Conservation (phyloP, 495 filamentous ascomycete genomes). For the Talaromyces nanjingensis region DNA sequence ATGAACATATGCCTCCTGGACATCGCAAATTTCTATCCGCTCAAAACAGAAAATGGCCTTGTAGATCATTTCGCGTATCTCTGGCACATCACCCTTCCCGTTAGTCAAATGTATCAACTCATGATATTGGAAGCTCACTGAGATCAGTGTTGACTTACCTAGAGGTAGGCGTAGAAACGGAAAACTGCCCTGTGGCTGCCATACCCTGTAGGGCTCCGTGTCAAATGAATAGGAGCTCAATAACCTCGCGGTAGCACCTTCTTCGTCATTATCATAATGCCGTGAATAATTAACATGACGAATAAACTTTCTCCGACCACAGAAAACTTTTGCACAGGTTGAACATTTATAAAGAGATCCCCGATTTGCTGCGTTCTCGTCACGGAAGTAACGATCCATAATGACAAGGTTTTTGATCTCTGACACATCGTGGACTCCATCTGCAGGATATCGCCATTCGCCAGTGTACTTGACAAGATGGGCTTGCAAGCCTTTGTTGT, state of each 20-base stretch:
- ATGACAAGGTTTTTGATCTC: neutral
- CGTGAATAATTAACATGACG: too few relatives aligned
- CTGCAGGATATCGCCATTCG: neutral
- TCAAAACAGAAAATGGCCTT: neutral
- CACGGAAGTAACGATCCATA: neutral
- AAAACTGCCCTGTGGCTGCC: neutral
- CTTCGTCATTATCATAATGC: too few relatives aligned
- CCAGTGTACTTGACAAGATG: constrained; percentile 6
- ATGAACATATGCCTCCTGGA: neutral
- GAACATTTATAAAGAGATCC: neutral
- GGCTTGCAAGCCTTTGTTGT: too few relatives aligned
- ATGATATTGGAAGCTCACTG: neutral
- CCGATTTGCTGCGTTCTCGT: neutral
- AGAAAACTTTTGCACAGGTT: neutral
- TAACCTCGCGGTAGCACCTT: neutral
- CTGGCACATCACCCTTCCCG: neutral
- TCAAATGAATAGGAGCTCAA: neutral
- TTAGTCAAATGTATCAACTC: neutral
- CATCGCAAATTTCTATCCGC: neutral
- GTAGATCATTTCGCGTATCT: constrained; percentile 2
- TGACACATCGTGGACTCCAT: constrained; percentile 1
- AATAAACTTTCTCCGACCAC: too few relatives aligned
- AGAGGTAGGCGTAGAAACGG: neutral
- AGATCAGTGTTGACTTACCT: neutral
- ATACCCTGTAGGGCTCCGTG: neutral